phyloP scores from a whole-genome alignment of 2,329 filamentous ascomycete genomes.

The Lecanosticta acicola region DNA sequence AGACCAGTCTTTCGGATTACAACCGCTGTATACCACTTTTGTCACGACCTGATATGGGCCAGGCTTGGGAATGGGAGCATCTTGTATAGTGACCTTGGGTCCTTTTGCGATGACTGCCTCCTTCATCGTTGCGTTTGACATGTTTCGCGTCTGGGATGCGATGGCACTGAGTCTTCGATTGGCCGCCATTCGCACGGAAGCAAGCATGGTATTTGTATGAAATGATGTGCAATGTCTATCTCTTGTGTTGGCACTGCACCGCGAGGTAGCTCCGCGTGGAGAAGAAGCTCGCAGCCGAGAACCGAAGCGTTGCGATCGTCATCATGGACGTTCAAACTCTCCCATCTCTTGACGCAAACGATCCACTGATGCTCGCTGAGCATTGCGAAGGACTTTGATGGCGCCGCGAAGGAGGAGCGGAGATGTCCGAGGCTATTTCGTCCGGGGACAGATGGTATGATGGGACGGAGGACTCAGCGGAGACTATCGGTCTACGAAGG shows the following conservation, averaged over 20 bases:
- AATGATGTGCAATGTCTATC: neutral
- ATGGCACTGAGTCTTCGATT: slow-evolving; percentile 17
- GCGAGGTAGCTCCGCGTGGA: neutral
- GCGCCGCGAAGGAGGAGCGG: too few species aligned
- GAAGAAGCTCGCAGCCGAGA: neutral
- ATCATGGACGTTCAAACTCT: neutral
- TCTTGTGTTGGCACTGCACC: neutral
- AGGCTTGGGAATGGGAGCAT: slow-evolving; percentile 40
- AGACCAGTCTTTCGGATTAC: slow-evolving; percentile 32
- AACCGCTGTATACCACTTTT: slow-evolving; percentile 30
- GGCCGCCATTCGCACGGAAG: slow-evolving; percentile 16
- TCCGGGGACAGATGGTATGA: too few species aligned
- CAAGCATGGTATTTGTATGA: slow-evolving; percentile 13
- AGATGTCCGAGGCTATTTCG: too few species aligned
- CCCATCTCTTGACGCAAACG: too few species aligned
- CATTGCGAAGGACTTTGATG: too few species aligned
- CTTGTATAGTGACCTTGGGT: slow-evolving; percentile 35
- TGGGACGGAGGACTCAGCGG: too few species aligned
- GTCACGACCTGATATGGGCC: slow-evolving; percentile 29
- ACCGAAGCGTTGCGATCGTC: neutral
- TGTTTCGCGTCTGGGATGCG: slow-evolving; percentile 14
- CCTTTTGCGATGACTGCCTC: slow-evolving; percentile 34
- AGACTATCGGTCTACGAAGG: too few species aligned
- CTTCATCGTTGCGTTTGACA: slow-evolving; percentile 29
- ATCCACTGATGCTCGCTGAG: too few species aligned